Conservation (phyloP, 2,329 filamentous ascomycete species). For the Bipolaris zeicola region DNA sequence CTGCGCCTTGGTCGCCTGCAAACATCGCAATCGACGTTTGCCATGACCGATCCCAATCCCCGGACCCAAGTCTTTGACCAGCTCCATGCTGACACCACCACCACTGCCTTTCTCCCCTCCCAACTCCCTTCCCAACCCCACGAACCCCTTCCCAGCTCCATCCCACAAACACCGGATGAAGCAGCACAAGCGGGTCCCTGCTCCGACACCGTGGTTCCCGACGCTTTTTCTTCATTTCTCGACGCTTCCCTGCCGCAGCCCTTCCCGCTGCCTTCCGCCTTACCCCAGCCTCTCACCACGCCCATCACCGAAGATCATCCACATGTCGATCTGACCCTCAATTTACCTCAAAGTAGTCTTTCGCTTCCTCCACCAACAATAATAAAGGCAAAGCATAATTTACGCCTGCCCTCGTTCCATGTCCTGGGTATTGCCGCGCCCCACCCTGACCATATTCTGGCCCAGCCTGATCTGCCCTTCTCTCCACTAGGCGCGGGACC, state of each 20-base stretch:
- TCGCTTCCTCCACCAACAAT: constrained; percentile 41
- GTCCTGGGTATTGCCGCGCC: constrained; percentile 57
- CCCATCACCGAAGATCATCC: constrained; percentile 34
- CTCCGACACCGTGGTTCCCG: constrained; percentile 19
- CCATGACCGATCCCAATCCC: constrained; percentile 22
- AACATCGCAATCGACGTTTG: constrained; percentile 15
- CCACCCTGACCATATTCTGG: constrained; percentile 49
- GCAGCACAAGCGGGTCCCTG: constrained; percentile 22
- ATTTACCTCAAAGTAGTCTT: constrained; percentile 35
- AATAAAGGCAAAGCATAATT: constrained; percentile 42
- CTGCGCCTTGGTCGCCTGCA: constrained; percentile 14
- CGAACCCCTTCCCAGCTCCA: constrained; percentile 10
- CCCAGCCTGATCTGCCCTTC: constrained; percentile 34
- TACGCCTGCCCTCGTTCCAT: constrained; percentile 62
- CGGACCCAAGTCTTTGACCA: constrained; percentile 18
- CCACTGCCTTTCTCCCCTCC: constrained; percentile 7
- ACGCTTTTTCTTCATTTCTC: constrained; percentile 31
- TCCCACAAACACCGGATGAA: constrained; percentile 31
- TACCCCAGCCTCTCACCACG: constrained; percentile 29
- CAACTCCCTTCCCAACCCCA: background rate
- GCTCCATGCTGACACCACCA: constrained; percentile 19
- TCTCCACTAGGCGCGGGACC: constrained; percentile 45
- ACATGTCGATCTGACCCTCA: constrained; percentile 32
- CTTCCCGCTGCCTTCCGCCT: constrained; percentile 36
- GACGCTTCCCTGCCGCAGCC: constrained; percentile 37